Percentiles rank a stretch among this genome's conserved stretches.
Conservation (phyloP, 2,329 filamentous ascomycete species). For the Colletotrichum australisinense region DNA sequence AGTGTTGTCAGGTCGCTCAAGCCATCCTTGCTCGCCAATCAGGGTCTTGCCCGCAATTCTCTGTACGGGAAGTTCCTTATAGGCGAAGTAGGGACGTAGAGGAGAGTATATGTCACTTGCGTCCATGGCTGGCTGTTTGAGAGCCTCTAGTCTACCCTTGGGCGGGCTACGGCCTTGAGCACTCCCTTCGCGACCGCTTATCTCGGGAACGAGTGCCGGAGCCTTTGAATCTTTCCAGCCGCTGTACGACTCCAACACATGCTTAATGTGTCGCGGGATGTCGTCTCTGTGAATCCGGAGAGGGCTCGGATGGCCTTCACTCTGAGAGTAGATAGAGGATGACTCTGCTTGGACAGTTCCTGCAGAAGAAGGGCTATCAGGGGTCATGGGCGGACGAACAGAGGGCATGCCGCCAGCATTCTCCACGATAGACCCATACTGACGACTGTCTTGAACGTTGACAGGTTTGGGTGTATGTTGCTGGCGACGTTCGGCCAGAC, state of each 20-base stretch:
- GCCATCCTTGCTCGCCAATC: slow-evolving; percentile 68
- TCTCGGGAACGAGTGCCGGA: neutral
- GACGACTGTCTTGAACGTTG: slow-evolving; percentile 19
- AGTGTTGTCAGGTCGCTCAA: slow-evolving; percentile 57
- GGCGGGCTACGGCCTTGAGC: neutral
- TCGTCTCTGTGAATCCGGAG: slow-evolving; percentile 14
- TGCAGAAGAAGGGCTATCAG: neutral
- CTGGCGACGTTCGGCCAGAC: slow-evolving; percentile 31
- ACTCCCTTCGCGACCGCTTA: neutral
- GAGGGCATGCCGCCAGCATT: slow-evolving; percentile 16
- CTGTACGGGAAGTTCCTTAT: slow-evolving; percentile 48
- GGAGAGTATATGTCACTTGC: slow-evolving; percentile 52
- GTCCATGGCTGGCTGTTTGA: slow-evolving; percentile 28
- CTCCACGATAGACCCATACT: slow-evolving; percentile 23
- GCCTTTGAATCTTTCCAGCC: slow-evolving; percentile 24
- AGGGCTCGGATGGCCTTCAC: slow-evolving; percentile 11
- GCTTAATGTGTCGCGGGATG: slow-evolving; percentile 23
- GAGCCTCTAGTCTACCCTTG: slow-evolving; percentile 20
- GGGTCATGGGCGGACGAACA: slow-evolving; percentile 39
- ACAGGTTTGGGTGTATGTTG: slow-evolving; percentile 17
- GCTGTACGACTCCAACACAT: slow-evolving; percentile 32
- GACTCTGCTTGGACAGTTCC: slow-evolving; percentile 16
- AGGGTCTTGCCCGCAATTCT: slow-evolving; percentile 62
- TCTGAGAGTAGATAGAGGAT: slow-evolving; percentile 36
- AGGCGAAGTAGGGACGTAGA: slow-evolving; percentile 55